Evolutionary conservation across 2,329 filamentous ascomycete genomes (phyloP).

Genomic region (Monosporascus sp.): DNA sequence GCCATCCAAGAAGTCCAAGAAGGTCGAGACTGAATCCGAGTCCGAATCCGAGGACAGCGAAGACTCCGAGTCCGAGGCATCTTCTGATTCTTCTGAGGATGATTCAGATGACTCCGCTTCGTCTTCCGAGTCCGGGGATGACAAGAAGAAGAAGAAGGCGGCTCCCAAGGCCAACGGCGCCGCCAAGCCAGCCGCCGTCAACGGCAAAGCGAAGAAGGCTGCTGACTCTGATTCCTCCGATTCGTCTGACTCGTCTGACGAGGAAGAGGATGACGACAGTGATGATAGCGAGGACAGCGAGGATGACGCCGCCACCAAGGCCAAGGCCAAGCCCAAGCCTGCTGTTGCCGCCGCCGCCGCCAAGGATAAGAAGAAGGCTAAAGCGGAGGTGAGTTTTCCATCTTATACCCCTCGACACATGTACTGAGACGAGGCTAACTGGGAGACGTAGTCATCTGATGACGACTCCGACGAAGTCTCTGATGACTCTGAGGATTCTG

Average conservation of each 20-base stretch:
- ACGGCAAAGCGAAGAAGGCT: slow-evolving; percentile 29
- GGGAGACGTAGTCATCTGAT: background rate
- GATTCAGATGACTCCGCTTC: slow-evolving; percentile 20
- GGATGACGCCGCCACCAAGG: slow-evolving; percentile 15
- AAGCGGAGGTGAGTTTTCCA: slow-evolving; percentile 14
- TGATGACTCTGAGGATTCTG: slow-evolving; percentile 23
- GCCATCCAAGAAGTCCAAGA: slow-evolving; percentile 31
- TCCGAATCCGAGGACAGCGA: slow-evolving; percentile 22
- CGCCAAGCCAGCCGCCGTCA: slow-evolving; percentile 15
- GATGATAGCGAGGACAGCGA: slow-evolving; percentile 23
- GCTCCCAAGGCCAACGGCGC: slow-evolving; percentile 24
- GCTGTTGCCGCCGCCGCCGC: slow-evolving; percentile 14
- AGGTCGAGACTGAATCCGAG: slow-evolving; percentile 33
- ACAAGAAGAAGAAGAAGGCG: slow-evolving; percentile 24
- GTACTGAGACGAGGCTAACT: background rate
- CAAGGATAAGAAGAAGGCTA: slow-evolving; percentile 24
- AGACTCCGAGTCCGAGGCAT: slow-evolving; percentile 27
- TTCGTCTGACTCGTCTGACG: slow-evolving; percentile 30
- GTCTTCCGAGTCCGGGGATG: slow-evolving; percentile 13
- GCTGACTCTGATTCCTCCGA: slow-evolving; percentile 28
- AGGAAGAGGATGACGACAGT: slow-evolving; percentile 22
- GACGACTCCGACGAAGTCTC: slow-evolving; percentile 27
- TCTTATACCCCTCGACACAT: background rate
- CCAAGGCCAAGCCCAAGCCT: slow-evolving; percentile 13
- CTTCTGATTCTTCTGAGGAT: slow-evolving; percentile 15